Evolutionary conservation across 139 green algal species (phyloP).

Genomic region (Micractinium conductrix): DNA sequence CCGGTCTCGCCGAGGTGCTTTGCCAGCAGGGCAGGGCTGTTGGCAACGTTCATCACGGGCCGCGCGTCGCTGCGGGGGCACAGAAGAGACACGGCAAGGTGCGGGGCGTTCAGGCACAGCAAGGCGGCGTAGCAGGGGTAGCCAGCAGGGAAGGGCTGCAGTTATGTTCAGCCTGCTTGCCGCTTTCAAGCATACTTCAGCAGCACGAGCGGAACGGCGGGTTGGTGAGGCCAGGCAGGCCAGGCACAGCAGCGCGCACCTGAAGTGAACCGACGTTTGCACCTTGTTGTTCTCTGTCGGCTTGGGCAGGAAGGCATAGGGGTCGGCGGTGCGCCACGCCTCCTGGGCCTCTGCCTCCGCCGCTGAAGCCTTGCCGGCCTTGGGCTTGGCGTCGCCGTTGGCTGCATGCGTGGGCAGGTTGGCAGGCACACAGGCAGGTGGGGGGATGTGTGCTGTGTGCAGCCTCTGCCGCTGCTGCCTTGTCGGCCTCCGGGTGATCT

Average conservation of each 20-base stretch:
- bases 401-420: too few relatives aligned
- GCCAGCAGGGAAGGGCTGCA: not conserved
- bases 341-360: not conserved
- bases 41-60: slow-evolving; percentile 81
- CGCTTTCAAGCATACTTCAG: too few relatives aligned
- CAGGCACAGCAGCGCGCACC: not conserved
- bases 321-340: slow-evolving; percentile 62
- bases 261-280: slow-evolving; percentile 73
- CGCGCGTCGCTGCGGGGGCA: slow-evolving; percentile 56
- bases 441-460: too few relatives aligned
- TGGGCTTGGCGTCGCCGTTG: too few relatives aligned
- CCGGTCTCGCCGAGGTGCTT: slow-evolving; percentile 84
- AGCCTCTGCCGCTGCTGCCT: not conserved
- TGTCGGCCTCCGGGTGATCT: slow-evolving; percentile 21
- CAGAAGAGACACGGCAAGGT: too few relatives aligned
- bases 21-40: slow-evolving; percentile 82
- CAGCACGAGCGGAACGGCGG: not conserved
- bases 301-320: slow-evolving; percentile 87
- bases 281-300: slow-evolving; percentile 85
- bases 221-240: not conserved
- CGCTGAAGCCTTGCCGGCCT: slow-evolving; percentile 18
- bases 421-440: too few relatives aligned
- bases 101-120: too few relatives aligned
- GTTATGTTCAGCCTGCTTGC: not conserved
- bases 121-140: not conserved